These are phyloP conservation scores for Mycena indigotica DNA, from an alignment of 768 basidiomycete genomes.

Conservation along the genomic window DNA sequence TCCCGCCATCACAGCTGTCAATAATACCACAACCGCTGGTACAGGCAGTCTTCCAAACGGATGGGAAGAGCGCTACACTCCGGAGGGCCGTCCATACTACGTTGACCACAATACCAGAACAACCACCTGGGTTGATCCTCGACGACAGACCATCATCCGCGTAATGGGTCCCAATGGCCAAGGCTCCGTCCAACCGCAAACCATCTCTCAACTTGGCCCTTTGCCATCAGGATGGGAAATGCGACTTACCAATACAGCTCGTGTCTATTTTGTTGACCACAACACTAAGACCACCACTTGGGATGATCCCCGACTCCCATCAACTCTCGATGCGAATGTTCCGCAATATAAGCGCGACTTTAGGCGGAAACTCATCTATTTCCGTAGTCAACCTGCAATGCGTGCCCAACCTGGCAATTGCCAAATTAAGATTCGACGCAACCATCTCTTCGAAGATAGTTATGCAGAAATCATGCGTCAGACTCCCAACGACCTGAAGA, in stretches of 20 bases:
- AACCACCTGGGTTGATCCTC: constrained; percentile 99
- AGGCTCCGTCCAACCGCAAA: constrained; percentile 89
- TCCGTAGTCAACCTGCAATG: constrained; percentile 98
- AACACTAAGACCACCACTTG: constrained; percentile 99
- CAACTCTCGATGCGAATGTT: constrained; percentile 92
- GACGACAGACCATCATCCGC: constrained; percentile 93
- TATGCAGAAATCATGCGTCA: constrained; percentile 99
- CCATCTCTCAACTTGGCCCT: constrained; percentile 95
- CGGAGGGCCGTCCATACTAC: constrained; percentile 97
- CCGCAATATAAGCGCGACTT: constrained; percentile 99
- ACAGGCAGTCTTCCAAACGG: constrained; percentile 90
- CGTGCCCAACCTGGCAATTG: constrained; percentile 98
- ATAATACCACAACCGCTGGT: constrained; percentile 66
- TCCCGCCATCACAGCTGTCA: constrained; percentile 48
- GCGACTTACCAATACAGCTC: constrained; percentile 96
- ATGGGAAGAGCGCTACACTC: constrained; percentile 99
- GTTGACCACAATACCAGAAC: constrained; percentile 99
- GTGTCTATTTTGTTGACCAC: constrained; percentile 99
- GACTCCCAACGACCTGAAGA: constrained; percentile 97
- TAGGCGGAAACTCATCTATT: constrained; percentile 98
- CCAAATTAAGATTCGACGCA: constrained; percentile 96
- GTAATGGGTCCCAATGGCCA: constrained; percentile 95
- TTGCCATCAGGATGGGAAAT: constrained; percentile 99
- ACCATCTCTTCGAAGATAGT: constrained; percentile 98
- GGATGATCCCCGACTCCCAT: constrained; percentile 97